phyloP scores from a whole-genome alignment of 345 rosid genomes.

The Populus nigra region DNA sequence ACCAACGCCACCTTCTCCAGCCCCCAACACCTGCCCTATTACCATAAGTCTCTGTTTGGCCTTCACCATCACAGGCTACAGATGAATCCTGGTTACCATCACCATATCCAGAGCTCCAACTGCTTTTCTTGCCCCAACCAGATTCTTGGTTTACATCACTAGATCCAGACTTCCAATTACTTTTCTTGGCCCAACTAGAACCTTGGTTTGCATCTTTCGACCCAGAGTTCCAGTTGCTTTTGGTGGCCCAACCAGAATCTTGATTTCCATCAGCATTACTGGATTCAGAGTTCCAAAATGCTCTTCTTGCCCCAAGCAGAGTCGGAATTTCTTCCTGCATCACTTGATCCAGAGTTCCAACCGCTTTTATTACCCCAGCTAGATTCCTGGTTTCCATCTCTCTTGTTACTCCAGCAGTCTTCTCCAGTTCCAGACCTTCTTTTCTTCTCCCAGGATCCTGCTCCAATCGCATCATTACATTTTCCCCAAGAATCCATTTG shows the following conservation, averaged over 20 bases:
- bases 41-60: slow-evolving; percentile 21
- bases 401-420: not conserved
- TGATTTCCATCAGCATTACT: not conserved
- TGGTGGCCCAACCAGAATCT: slow-evolving; percentile 15
- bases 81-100: slow-evolving; percentile 11
- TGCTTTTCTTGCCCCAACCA: slow-evolving; percentile 25
- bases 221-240: slow-evolving; percentile 12
- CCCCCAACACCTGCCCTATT: slow-evolving; percentile 27
- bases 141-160: slow-evolving; percentile 17
- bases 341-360: slow-evolving; percentile 17
- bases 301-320: slow-evolving; percentile 5
- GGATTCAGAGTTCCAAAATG: slow-evolving; percentile 11
- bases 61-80: slow-evolving; percentile 14
- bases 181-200: slow-evolving; percentile 18
- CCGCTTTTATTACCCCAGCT: slow-evolving; percentile 4
- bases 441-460: too few species aligned
- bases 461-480: too few species aligned
- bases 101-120: slow-evolving; percentile 23
- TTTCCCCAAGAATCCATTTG: too few species aligned
- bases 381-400: slow-evolving; percentile 4
- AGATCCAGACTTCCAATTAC: slow-evolving; percentile 15
- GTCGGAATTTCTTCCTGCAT: not conserved
- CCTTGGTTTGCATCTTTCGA: slow-evolving; percentile 3
- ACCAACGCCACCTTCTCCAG: slow-evolving; percentile 19
- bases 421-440: too few species aligned